These are phyloP conservation scores for Starmerella ratchasimensis DNA, from an alignment of 805 yeast genomes.

Conservation along the genomic window DNA sequence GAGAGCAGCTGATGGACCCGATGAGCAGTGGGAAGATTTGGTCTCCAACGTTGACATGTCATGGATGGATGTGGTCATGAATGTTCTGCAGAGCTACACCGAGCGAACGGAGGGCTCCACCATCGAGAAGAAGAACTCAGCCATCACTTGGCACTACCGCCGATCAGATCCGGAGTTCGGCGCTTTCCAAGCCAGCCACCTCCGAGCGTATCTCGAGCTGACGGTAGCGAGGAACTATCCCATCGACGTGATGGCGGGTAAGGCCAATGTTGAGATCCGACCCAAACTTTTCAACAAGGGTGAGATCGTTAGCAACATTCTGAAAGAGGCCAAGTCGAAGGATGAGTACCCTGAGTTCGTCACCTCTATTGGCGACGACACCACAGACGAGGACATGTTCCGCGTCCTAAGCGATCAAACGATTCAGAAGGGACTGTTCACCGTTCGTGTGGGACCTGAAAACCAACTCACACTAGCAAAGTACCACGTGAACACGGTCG, in stretches of 20 bases:
- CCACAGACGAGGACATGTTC: constrained; percentile 97
- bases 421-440: constrained; percentile 22
- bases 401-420: constrained; percentile 55
- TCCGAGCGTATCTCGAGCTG: constrained; percentile 48
- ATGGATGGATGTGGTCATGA: constrained; percentile 79
- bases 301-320: constrained; percentile 76
- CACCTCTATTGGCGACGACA: constrained; percentile 87
- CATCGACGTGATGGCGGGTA: constrained; percentile 92
- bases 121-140: constrained; percentile 80
- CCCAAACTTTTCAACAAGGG: constrained; percentile 94
- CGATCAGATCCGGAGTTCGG: constrained; percentile 91
- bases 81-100: constrained; percentile 59
- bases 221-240: constrained; percentile 55
- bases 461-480: constrained; percentile 30
- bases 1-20: constrained; percentile 36
- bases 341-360: constrained; percentile 60
- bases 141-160: constrained; percentile 96
- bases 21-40: constrained; percentile 62
- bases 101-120: constrained; percentile 82
- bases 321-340: constrained; percentile 30
- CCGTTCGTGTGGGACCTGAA: constrained; percentile 25
- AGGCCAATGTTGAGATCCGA: constrained; percentile 94
- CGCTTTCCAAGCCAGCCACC: constrained; percentile 62
- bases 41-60: constrained; percentile 78
- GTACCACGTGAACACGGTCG: constrained; percentile 19